Base-by-base conservation (phyloP, 2,329 filamentous ascomycete genomes). In the Ambrosiella beaveri region DNA sequence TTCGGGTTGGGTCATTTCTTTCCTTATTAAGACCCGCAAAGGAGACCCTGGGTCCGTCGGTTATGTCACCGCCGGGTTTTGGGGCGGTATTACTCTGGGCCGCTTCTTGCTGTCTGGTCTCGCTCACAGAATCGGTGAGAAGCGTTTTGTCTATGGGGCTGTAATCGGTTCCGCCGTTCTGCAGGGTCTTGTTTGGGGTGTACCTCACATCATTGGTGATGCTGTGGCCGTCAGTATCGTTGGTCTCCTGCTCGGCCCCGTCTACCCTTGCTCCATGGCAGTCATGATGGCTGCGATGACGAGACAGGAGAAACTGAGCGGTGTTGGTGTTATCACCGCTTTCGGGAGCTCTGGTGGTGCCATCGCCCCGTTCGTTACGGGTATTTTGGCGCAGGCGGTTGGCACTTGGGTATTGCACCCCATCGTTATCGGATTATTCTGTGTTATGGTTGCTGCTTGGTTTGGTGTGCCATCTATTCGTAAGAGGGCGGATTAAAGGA, bases 1-100 rank as follows among this genome's bases (percentile, higher is more conserved):
- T 62, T 87, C 84, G 0, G 87, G 88, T 57, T 94, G 88, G 88
- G 84, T 91, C 54, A 88, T 91, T 62, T 88, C 85, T 1, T 94
- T 90, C 71, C 73, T 94, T 44, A 88, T 93, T 68, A 77, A 78
- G 54, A 78, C 81, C 62, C 82, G 87, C 41, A 73, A 81, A 59
- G 87, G 86, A 12, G 75, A 85, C 63, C 85, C 86, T 6, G 73
- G 77, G 0, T 74, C 76, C 2, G 85, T 93, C 15, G 88, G 88
- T 40, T 93, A 93, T 67, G 85, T 93, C 19, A 88, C 85, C 1
- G 75, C 86, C 1, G 77, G 82, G 9, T 83, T 82, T 68, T 80
- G 82, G 82, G 81, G 71, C 1, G 86, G 87, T 60, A 88, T 91
- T 65, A 89, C 86, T 0, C 66, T 87, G 1, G 86, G 86, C 1